Evolutionary conservation across 202 grass and related monocot species (phyloP), one percentile per base, ranked within the genome.

Genomic region (Dendrocalamus latiflorus): DNA sequence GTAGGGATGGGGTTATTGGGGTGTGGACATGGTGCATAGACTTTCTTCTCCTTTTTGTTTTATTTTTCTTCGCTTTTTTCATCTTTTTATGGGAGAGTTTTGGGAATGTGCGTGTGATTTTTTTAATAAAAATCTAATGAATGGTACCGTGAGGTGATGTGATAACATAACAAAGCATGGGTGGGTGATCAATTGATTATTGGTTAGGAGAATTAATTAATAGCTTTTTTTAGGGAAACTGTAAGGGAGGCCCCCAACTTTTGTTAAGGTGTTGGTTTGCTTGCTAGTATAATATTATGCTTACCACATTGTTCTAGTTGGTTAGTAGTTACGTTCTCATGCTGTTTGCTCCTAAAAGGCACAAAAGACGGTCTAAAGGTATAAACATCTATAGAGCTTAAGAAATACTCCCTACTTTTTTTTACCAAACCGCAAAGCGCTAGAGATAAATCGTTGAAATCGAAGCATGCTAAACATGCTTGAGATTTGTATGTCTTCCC

Each of bases 11-110:
- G 80, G 65, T n/a, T 57, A 45, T 21, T 70, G 82, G 22, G 13
- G 33, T 26, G 65, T 89, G 78, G 72, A 87, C 86, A 58, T 56
- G 83, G 88, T 84, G 53, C 73, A 91, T 86, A 69, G 73, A 77
- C 69, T 20, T 0, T 25, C n/a, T 18, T n/a, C n/a, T n/a, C n/a
- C 18, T 13, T 21, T 54, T 48, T 13, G 49, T 45, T 26, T 20
- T 3, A n/a, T 2, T n/a, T n/a, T 54, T 20, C 2, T 8, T 54
- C 41, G 12, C 9, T 30, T 18, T n/a, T n/a, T n/a, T n/a, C n/a
- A n/a, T 33, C 5, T 41, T n/a, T 48, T 28, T 11, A 50, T 37
- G 2, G 4, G 3, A 21, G 59, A 30, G 36, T 44, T 24, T 5
- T 21, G 30, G 20, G 20, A 4, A 39, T 39, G 0, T 16, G 21